Base-by-base conservation (phyloP, 2,329 filamentous ascomycete genomes). In the Geosmithia flava region DNA sequence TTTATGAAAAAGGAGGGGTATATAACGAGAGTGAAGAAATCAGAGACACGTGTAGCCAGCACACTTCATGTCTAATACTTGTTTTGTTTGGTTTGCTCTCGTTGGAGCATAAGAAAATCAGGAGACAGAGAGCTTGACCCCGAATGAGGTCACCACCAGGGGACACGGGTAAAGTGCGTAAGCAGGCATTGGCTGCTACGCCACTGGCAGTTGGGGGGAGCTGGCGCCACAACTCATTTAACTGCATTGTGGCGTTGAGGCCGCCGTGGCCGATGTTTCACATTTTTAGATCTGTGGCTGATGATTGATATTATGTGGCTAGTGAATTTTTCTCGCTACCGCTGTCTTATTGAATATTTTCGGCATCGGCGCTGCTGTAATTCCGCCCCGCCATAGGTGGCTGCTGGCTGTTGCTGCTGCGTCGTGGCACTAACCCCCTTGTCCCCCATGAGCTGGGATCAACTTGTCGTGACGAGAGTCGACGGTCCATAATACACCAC, bases 361-460 rank as follows among this genome's bases (percentile, higher is more conserved):
- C 41, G 20, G 20, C 16, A n/a, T 44, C 20, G 42, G 17, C 20
- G 15, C 15, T 37, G 10, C 33, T 13, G 11, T 37, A 37, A 37
- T 37, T 37, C 33, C 33, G 33, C 23, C 23, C 23, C 23, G 23
- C 8, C 23, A 27, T 27, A 27, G 23, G 23, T 27, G 4, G 23
- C 23, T 27, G 23, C 23, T 27, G 23, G 23, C 23, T 27, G 23
- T 8, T 27, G 23, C 23, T 27, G 42, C 30, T 45, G 51, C 50
- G 47, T 47, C 48, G 46, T 46, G 30, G 48, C 44, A 39, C 45
- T 50, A 50, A 48, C 52, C 51, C 51, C 49, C 48, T 19, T 43
- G 45, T 51, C 51, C 58, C 47, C 59, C 57, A 58, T 59, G 57
- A 59, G 56, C 53, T 59, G 60, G 58, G 57, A 56, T 55, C 56